Percentiles rank a stretch among this genome's conserved stretches.
phyloP scores from a whole-genome alignment of 2,329 filamentous ascomycete species.

The Penicillium sp. region DNA sequence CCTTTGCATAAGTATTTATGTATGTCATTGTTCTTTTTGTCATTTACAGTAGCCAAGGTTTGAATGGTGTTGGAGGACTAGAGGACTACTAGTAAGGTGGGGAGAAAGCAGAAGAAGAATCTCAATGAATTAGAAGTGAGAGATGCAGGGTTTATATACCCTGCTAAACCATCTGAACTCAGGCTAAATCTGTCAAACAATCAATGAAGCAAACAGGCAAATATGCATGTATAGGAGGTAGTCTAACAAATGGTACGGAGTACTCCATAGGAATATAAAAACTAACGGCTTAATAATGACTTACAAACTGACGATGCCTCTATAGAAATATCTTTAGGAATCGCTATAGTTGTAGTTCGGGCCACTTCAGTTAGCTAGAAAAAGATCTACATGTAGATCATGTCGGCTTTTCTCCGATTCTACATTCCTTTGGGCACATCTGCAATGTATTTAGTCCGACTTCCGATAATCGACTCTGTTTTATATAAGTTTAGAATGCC shows the following conservation, averaged over 20 bases:
- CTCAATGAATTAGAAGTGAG: too few relatives aligned
- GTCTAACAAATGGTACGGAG: too few relatives aligned
- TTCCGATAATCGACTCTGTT: neutral
- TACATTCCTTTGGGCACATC: neutral
- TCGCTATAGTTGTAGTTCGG: neutral
- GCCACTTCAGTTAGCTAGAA: neutral
- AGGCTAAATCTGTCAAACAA: too few relatives aligned
- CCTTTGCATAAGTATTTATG: neutral
- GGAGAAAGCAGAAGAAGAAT: too few relatives aligned
- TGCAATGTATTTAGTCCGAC: neutral
- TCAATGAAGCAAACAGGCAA: too few relatives aligned
- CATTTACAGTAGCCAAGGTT: neutral
- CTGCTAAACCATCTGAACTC: too few relatives aligned
- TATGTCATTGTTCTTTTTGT: neutral
- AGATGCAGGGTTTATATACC: too few relatives aligned
- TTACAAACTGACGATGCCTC: neutral
- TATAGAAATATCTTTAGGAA: neutral
- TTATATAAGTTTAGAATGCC: neutral
- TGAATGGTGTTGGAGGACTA: too few relatives aligned
- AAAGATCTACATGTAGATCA: conserved; percentile 2
- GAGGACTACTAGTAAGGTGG: too few relatives aligned
- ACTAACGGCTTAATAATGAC: neutral
- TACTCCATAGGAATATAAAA: neutral
- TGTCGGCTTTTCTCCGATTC: neutral
- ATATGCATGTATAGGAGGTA: too few relatives aligned